A percentile compares a stretch with the other conserved stretches of the same genome.
phyloP scores from a whole-genome alignment of 2,329 filamentous ascomycete species.

The Amesomyces nigricolor region DNA sequence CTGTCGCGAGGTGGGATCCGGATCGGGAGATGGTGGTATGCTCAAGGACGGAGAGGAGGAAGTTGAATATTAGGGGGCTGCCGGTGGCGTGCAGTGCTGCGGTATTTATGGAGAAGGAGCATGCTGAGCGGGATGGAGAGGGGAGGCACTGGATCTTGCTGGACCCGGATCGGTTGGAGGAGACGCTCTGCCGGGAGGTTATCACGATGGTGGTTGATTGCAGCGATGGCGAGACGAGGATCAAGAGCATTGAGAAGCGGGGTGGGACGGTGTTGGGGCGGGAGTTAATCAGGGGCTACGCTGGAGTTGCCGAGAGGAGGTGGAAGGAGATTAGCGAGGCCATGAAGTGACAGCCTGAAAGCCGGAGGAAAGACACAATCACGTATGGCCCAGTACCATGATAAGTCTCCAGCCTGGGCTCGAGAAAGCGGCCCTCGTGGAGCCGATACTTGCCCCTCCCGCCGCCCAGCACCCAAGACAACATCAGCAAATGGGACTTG shows the following conservation, averaged over 20 bases:
- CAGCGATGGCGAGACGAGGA: constrained; percentile 45
- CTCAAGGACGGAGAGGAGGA: constrained; percentile 50
- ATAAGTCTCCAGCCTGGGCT: background rate
- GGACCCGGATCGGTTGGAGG: constrained; percentile 88
- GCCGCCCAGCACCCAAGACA: too few species aligned
- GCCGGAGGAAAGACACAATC: background rate
- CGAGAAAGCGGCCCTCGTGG: background rate
- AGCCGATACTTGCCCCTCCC: too few species aligned
- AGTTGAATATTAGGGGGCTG: constrained; percentile 56
- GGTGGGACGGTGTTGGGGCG: constrained; percentile 68
- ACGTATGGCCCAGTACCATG: background rate
- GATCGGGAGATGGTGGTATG: constrained; percentile 78
- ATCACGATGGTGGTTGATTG: constrained; percentile 76
- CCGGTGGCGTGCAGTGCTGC: constrained; percentile 74
- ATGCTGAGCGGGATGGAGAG: constrained; percentile 34
- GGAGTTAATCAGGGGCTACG: constrained; percentile 55
- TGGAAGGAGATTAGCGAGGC: constrained; percentile 55
- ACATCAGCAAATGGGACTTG: background rate
- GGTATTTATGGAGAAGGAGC: constrained; percentile 65
- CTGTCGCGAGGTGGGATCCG: constrained; percentile 73
- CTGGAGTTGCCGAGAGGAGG: constrained; percentile 54
- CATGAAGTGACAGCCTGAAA: constrained; percentile 22
- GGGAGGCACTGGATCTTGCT: constrained; percentile 67
- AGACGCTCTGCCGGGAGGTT: constrained; percentile 75
- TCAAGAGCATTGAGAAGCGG: constrained; percentile 73